Percentiles rank a stretch among this genome's conserved stretches.
These are phyloP conservation scores for Pseudohyphozyma bogoriensis DNA, from an alignment of 768 basidiomycete species.

Conservation along the genomic window DNA sequence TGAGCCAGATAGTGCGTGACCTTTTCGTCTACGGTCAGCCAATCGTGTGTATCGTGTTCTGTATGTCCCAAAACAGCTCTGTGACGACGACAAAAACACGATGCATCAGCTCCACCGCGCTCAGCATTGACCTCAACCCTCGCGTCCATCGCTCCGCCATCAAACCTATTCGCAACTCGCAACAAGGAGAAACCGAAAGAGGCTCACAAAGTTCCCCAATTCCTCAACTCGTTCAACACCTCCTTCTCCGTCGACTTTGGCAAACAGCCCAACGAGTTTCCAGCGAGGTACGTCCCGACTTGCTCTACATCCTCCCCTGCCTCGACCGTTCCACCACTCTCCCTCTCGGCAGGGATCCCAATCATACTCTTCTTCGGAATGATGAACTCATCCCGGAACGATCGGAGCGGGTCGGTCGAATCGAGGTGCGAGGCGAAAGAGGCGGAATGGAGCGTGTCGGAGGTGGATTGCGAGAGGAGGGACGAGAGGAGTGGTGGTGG, in stretches of 20 bases:
- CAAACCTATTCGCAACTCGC: background rate
- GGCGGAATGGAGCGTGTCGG: no score
- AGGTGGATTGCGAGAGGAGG: no score
- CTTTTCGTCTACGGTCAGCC: slow-evolving; percentile 65
- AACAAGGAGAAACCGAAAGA: background rate
- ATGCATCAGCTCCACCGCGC: no score
- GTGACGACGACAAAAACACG: background rate
- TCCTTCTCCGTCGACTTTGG: slow-evolving; percentile 62
- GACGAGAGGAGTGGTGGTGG: no score
- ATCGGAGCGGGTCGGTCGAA: slow-evolving; percentile 2
- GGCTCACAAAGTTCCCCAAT: slow-evolving; percentile 59
- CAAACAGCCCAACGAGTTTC: slow-evolving; percentile 83
- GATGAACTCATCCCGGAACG: slow-evolving; percentile 6
- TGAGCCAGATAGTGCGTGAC: slow-evolving; percentile 66
- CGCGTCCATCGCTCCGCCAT: background rate
- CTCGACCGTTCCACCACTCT: background rate
- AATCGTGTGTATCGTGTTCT: slow-evolving; percentile 68
- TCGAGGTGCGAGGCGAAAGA: slow-evolving; percentile 15
- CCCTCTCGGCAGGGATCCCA: slow-evolving; percentile 7
- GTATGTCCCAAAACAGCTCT: slow-evolving; percentile 56
- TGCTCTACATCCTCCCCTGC: background rate
- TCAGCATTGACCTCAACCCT: background rate
- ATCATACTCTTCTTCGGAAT: slow-evolving; percentile 7
- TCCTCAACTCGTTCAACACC: slow-evolving; percentile 68
- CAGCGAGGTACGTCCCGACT: slow-evolving; percentile 72